A percentile compares a stretch with the other conserved stretches of the same genome.
Evolutionary conservation across 2,329 filamentous ascomycete genomes (phyloP).

Genomic region (Bipolaris gigantea): DNA sequence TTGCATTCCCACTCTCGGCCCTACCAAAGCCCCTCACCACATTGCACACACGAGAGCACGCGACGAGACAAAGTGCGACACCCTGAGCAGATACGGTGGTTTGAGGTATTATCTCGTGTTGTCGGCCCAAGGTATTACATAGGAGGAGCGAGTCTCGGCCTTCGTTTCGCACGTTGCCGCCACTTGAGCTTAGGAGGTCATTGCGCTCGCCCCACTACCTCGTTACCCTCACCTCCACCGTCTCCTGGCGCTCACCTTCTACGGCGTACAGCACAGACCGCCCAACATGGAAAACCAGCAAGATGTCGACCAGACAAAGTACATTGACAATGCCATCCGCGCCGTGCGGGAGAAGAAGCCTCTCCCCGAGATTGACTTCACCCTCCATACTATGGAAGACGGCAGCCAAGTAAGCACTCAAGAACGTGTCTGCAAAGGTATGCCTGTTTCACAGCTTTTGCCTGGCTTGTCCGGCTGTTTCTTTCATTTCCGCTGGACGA

Average conservation of each 20-base stretch:
- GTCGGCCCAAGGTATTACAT: constrained; percentile 16
- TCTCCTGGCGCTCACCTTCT: constrained; percentile 28
- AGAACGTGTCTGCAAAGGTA: constrained; percentile 99
- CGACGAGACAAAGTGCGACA: constrained; percentile 29
- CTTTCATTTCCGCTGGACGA: constrained; percentile 1
- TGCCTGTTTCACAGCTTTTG: constrained; percentile 11
- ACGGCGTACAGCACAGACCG: constrained; percentile 21
- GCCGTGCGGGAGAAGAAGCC: constrained; percentile 95
- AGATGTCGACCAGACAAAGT: constrained; percentile 46
- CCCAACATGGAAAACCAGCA: constrained; percentile 43
- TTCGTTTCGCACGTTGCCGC: constrained; percentile 36
- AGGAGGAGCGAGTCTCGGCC: constrained; percentile 34
- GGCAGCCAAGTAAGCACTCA: constrained; percentile 90
- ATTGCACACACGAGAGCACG: constrained; percentile 34
- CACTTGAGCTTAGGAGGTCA: constrained; percentile 35
- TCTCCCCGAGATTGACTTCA: constrained; percentile 97
- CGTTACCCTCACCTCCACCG: constrained; percentile 33
- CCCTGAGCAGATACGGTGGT: constrained; percentile 7
- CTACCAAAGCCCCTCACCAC: constrained; percentile 17
- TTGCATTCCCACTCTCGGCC: constrained; percentile 22
- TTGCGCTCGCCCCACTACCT: constrained; percentile 37
- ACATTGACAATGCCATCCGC: constrained; percentile 83
- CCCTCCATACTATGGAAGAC: constrained; percentile 98
- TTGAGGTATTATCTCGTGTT: constrained; percentile 15
- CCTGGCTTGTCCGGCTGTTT: constrained; percentile 1